phyloP scores from a whole-genome alignment of 2,329 filamentous ascomycete species.

The Lachnellula occidentalis region DNA sequence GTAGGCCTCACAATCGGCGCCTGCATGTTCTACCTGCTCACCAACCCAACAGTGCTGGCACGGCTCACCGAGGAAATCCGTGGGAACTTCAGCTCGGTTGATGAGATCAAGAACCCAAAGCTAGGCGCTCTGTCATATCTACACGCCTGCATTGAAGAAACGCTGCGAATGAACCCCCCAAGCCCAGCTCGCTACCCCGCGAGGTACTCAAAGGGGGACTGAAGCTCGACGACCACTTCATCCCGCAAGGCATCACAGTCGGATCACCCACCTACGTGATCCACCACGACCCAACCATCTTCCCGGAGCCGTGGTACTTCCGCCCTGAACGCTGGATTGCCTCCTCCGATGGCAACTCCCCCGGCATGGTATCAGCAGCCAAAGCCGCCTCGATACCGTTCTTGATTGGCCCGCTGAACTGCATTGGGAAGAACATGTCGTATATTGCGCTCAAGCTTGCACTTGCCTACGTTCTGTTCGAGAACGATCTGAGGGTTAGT shows the following conservation, averaged over 20 bases:
- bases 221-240: conserved; percentile 12
- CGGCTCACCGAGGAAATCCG: conserved; percentile 37
- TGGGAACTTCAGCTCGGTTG: conserved; percentile 30
- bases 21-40: conserved; percentile 23
- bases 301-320: conserved; percentile 14
- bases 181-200: conserved; percentile 8
- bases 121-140: conserved; percentile 34
- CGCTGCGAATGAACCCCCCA: conserved; percentile 37
- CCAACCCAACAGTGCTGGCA: conserved; percentile 23
- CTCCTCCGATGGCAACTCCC: not conserved
- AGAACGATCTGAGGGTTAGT: conserved; percentile 20
- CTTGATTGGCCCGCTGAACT: conserved; percentile 26
- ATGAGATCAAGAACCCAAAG: conserved; percentile 36
- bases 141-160: conserved; percentile 39
- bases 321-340: conserved; percentile 19
- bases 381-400: conserved; percentile 24
- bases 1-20: conserved; percentile 3
- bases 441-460: conserved; percentile 28
- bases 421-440: conserved; percentile 30
- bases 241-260: conserved; percentile 13
- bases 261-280: conserved; percentile 19
- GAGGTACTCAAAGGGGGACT: conserved; percentile 14
- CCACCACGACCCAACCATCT: conserved; percentile 18
- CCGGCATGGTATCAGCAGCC: not conserved
- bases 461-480: conserved; percentile 25